phyloP scores from a whole-genome alignment of 495 filamentous ascomycete genomes.

The Aspergillus hancockii region DNA sequence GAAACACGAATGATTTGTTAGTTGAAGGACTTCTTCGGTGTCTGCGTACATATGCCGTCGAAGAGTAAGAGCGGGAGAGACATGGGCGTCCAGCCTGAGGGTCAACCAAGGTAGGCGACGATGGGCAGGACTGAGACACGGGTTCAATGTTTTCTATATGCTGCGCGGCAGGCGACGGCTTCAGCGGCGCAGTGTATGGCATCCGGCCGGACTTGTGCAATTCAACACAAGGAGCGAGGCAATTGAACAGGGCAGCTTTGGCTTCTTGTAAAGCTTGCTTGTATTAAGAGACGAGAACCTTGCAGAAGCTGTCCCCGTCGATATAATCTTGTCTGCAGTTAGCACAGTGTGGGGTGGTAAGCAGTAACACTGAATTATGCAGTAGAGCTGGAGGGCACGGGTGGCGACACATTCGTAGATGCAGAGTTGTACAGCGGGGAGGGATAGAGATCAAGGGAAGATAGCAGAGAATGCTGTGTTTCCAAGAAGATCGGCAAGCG shows the following conservation, averaged over 20 bases:
- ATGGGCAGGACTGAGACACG: conserved; percentile 52
- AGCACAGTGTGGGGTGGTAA: background rate
- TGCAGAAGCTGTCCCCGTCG: conserved; percentile 5
- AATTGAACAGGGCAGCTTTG: conserved; percentile 6
- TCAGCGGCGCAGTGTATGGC: conserved; percentile 92
- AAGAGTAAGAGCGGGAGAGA: conserved; percentile 74
- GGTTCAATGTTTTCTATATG: conserved; percentile 63
- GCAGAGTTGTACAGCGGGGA: background rate
- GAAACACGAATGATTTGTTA: conserved; percentile 36
- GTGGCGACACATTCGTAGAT: background rate
- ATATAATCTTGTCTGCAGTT: conserved; percentile 2
- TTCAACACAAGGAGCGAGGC: conserved; percentile 36
- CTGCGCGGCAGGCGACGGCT: conserved; percentile 74
- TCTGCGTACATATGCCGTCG: conserved; percentile 70
- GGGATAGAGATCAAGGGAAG: background rate
- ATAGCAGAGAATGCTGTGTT: conserved; percentile 13
- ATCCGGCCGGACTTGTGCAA: conserved; percentile 60
- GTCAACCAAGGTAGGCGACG: conserved; percentile 38
- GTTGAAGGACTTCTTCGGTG: conserved; percentile 66
- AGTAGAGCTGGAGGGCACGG: background rate
- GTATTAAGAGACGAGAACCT: conserved; percentile 12
- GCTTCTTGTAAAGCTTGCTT: background rate
- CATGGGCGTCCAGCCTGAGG: conserved; percentile 47
- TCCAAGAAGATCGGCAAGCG: background rate
- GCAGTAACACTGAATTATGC: background rate